Base-by-base conservation (phyloP, 768 basidiomycete species). In the Pleurotus sapidus region DNA sequence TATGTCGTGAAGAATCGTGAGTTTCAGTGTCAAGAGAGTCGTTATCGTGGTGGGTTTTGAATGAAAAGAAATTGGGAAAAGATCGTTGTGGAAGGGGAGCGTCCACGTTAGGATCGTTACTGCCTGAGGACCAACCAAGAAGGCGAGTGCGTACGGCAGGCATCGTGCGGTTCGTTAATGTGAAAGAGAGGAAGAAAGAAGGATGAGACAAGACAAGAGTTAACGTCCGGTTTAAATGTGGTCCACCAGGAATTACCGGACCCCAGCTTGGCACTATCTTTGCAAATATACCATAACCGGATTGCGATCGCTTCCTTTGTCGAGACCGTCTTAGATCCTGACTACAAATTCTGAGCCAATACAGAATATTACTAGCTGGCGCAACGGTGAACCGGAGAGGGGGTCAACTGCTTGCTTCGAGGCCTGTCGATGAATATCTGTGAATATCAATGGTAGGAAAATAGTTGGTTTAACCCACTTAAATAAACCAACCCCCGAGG, bases 71-170 rank as follows among this genome's bases (percentile, higher is more conserved):
- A 39, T 20, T 23, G 20, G 38, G 27, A 24, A 54, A 54, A 38
- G 51, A 38, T 54, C 51, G 51, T 54, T 54, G 51, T 54, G 51
- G 20, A 54, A 39, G 37, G 5, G 39, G 12, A 11, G 42, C 51
- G 37, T 54, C 51, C 51, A 54, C 51, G 51, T 54, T 42, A 25
- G 39, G 23, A n/a, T 54, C 51, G 51, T 54, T 54, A 54, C 37
- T 20, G 51, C 51, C 42, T 18, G 51, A 42, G 15, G 51, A 17
- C 55, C 55, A 56, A 40, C 55, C 55, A 20, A 56, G 14, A 38
- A 56, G 55, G 43, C 55, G 55, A 27, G 55, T 56, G 18, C 55
- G 45, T 34, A 56, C 55, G 37, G 47, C 55, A 23, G 55, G 55
- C 55, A 56, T 56, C 46, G 43, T 56, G 14, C 34, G 39, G 37